These are phyloP conservation scores for Narthecium ossifragum DNA, from an alignment of 106 monocot genomes.

Conservation along the genomic window DNA sequence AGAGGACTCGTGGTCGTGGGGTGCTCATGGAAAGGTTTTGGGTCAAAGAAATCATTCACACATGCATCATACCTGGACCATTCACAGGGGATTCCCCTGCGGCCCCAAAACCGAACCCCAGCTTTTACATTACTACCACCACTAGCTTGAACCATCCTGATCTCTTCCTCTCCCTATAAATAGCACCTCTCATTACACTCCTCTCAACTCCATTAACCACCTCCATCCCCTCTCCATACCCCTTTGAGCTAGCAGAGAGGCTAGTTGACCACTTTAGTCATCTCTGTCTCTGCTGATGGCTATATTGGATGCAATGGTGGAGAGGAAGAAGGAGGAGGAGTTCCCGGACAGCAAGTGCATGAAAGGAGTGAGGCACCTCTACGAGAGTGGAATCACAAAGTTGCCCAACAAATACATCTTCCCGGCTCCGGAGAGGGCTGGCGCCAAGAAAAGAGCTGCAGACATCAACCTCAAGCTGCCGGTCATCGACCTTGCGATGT, in stretches of 20 bases:
- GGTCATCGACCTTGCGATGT: slow-evolving; percentile 33
- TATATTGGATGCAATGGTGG: slow-evolving; percentile 5
- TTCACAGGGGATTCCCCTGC: no score
- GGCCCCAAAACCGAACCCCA: no score
- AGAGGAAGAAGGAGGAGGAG: slow-evolving; percentile 5
- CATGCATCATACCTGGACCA: no score
- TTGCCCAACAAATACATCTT: slow-evolving; percentile 46
- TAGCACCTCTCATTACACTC: neutral
- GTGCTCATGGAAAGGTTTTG: no score
- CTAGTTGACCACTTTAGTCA: neutral
- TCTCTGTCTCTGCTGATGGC: neutral
- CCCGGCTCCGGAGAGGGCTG: slow-evolving; percentile 37
- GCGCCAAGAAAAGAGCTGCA: neutral
- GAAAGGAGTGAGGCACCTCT: slow-evolving; percentile 51
- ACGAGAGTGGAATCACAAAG: slow-evolving; percentile 30
- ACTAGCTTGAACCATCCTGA: no score
- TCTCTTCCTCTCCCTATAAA: no score
- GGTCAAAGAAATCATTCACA: no score
- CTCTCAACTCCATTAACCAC: neutral
- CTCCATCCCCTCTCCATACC: neutral
- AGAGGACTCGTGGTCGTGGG: no score
- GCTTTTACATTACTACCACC: no score
- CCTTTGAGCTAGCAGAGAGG: no score
- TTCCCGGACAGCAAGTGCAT: slow-evolving; percentile 7
- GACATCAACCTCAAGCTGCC: slow-evolving; percentile 25